Evolutionary conservation across 2,329 filamentous ascomycete species (phyloP), one percentile per base, ranked within the genome.

Genomic region (Fusarium decemcellulare): DNA sequence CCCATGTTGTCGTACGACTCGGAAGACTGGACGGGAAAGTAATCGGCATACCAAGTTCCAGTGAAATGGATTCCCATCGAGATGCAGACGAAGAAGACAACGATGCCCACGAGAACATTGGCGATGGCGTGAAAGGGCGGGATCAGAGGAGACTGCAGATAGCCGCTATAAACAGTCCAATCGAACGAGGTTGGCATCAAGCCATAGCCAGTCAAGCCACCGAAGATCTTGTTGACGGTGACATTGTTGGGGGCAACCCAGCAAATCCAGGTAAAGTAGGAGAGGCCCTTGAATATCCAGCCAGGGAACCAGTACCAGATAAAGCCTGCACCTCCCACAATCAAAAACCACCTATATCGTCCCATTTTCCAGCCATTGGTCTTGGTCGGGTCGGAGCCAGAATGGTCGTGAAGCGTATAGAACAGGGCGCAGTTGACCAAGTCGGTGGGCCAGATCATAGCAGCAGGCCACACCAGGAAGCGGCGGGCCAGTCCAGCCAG

Each of bases 1-100:
- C 88, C 90, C 0, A 83, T 90, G 73, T 92, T 92, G 79, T 92
- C 90, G 74, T 87, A 92, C 2, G 86, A 88, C 63, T 87, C 84
- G 14, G 86, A 85, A 59, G 86, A 88, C 65, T 89, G 85, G 27
- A 92, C 85, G 2, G 90, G 89, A 57, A 92, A 80, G 74, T 90
- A 90, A 61, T 88, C 85, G 36, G 88, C 76, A 70, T 84, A 88
- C 85, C 86, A 88, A 37, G 79, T 81, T 53, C 86, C 86, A n/a
- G 80, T 83, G 71, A 87, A 90, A 74, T 90, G 87, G 34, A 90
- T 79, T 32, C 86, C 86, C 65, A 87, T 86, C 47, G 90, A 91
- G 32, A 89, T 76, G 63, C 85, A 72, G 61, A 88, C 76, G 72
- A 87, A 86, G 76, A 90, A 89, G 61, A 88, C 65, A 30, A 89